Base-by-base conservation (phyloP, 805 yeast genomes). In the Myxozyma neglecta region DNA sequence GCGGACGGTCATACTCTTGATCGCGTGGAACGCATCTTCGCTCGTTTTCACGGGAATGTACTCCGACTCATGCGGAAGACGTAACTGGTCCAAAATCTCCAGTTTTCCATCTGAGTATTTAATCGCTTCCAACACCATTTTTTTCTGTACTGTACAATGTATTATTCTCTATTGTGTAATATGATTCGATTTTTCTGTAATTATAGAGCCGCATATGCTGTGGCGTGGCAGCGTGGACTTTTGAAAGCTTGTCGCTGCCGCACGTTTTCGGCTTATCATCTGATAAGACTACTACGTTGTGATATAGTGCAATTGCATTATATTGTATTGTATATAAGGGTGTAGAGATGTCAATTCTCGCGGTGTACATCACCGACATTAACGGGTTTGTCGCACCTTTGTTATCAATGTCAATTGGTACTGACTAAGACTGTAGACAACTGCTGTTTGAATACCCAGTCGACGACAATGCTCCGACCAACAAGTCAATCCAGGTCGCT, bases 1-100 rank as follows among this genome's bases (percentile, higher is more conserved):
- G 73, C 99, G 81, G 4, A 96, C 97, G 70, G 89, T 91, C 99
- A 93, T 93, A 60, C 80, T 80, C 71, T 85, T 86, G 73, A 93
- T 93, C n/a, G 89, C 96, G 18, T 81, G 80, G 74, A 77, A 90
- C 3, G 96, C 97, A 72, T 87, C 91, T 51, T 86, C 86, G 54
- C 89, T 84, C 16, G 84, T 77, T 43, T 76, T 67, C 60, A 93
- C 82, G 0, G 79, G 72, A 20, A 92, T 76, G 73, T 90, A 93
- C 53, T 78, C 80, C 0, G 96, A 84, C 56, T 86, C 80, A 68
- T 89, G 90, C 0, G 99, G 99, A 42, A 93, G 81, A 39, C 83
- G 73, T 14, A 91, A 80, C 74, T 93, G 99, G 73, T 94, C 96
- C 63, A 93, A 76, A 36, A 92, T 85, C 18, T 79, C 75, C 29